A percentile compares a stretch with the other conserved stretches of the same genome.
These are phyloP conservation scores for Coleophoma crateriformis DNA, from an alignment of 2,329 filamentous ascomycete genomes.

Conservation along the genomic window DNA sequence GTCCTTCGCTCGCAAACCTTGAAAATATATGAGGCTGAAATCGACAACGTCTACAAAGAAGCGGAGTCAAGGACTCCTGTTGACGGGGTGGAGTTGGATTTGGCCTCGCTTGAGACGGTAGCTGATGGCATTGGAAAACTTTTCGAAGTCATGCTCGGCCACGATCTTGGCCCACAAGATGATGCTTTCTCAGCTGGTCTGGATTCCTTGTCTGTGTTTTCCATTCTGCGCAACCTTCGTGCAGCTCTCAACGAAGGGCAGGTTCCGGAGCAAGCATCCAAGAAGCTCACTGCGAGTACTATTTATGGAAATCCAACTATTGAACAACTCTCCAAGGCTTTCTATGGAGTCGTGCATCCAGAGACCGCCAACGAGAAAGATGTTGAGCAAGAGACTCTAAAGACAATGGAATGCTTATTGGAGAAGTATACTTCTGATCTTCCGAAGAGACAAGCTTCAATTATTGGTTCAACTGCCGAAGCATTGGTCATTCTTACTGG, in stretches of 20 bases:
- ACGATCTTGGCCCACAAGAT: neutral
- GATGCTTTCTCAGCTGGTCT: constrained; percentile 8
- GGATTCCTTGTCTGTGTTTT: constrained; percentile 8
- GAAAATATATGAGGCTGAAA: constrained; percentile 23
- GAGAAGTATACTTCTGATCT: constrained; percentile 8
- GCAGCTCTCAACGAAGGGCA: constrained; percentile 2
- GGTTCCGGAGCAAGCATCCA: neutral
- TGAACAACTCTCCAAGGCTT: constrained; percentile 1
- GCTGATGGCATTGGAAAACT: neutral
- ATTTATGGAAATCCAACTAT: constrained; percentile 7
- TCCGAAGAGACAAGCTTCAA: neutral
- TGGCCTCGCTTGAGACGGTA: neutral
- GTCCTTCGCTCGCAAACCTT: constrained; percentile 26
- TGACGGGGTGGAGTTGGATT: neutral
- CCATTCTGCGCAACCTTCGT: constrained; percentile 5
- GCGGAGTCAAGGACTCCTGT: neutral
- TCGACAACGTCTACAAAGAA: constrained; percentile 27
- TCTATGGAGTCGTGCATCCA: neutral
- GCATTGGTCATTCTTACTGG: constrained; percentile 35
- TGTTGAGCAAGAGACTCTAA: neutral
- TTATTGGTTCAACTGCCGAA: neutral
- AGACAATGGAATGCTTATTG: constrained; percentile 6
- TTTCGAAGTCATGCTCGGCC: too few species aligned
- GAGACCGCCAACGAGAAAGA: neutral
- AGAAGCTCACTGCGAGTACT: neutral